Base-by-base conservation (phyloP, 768 basidiomycete genomes). In the Xerocomellus intermedius region DNA sequence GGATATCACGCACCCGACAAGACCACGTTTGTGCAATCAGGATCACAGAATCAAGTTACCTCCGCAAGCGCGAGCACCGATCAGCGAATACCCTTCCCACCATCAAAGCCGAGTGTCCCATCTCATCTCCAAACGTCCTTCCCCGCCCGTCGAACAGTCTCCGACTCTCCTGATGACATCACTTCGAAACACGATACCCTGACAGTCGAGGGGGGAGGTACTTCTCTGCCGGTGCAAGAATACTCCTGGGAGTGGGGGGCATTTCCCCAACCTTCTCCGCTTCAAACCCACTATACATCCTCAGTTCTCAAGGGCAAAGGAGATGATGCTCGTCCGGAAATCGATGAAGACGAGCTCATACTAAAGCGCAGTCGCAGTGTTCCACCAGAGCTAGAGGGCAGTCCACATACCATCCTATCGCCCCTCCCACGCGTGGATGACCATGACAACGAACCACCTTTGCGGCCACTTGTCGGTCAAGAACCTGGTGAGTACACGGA, bases 211-310 rank as follows among this genome's bases (percentile, higher is more conserved):
- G 54, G 41, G 42, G 54, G 35, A 46, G 38, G n/a, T 19, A 1
- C 44, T 33, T 47, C 67, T 13, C 44, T 71, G 19, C 68, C 66
- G 5, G 64, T 79, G 4, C 84, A 84, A 52, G 87, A 91, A 65
- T 94, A 94, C 63, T 89, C 89, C 7, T 95, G 94, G 94, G 94
- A 95, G 62, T 95, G 94, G 93, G 93, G 92, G 26, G 85, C 81
- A 19, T 91, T 95, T 64, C 94, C 92, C 28, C 87, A 86, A 58
- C 87, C 84, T 22, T 89, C 90, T 4, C 87, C 88, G 1, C 71
- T 84, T 61, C 80, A 79, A 50, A 58, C 79, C 0, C 74, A 79
- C 12, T 85, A 86, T 63, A 45, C 62, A 14, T 43, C 59, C 33
- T 52, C 64, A 1, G 14, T 42, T 1, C 43, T 56, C 38, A 69